Evolutionary conservation across 768 basidiomycete genomes (phyloP).

Genomic region (Hysterangium stoloniferum): DNA sequence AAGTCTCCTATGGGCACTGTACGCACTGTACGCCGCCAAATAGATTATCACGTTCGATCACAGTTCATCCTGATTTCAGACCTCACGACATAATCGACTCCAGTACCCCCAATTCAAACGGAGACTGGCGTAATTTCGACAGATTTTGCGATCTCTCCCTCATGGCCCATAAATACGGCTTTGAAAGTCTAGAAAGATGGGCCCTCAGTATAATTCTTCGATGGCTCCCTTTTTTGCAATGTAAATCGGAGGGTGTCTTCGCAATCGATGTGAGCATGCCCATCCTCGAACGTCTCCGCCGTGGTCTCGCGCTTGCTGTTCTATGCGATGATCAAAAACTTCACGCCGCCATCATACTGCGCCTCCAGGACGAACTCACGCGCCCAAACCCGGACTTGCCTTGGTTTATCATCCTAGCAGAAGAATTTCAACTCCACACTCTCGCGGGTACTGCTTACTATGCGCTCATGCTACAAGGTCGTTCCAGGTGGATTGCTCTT

Average conservation of each 20-base stretch:
- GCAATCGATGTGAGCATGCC: too few relatives aligned
- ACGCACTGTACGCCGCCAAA: conserved; percentile 49
- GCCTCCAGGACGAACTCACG: conserved; percentile 53
- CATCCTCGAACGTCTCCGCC: conserved; percentile 16
- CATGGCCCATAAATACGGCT: conserved; percentile 65
- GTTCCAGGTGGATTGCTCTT: conserved; percentile 34
- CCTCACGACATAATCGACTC: conserved; percentile 52
- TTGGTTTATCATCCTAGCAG: conserved; percentile 24
- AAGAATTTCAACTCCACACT: conserved; percentile 27
- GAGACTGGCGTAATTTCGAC: conserved; percentile 34
- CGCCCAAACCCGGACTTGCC: conserved; percentile 46
- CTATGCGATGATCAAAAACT: conserved; percentile 22
- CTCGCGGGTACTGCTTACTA: conserved; percentile 13
- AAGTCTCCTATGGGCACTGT: conserved; percentile 70
- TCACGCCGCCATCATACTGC: conserved; percentile 32
- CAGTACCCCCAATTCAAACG: conserved; percentile 30
- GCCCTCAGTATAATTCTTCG: conserved; percentile 66
- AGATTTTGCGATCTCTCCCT: conserved; percentile 55
- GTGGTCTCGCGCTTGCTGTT: conserved; percentile 50
- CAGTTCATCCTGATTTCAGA: conserved; percentile 27
- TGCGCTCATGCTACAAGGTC: conserved; percentile 19
- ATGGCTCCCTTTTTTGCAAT: conserved; percentile 54
- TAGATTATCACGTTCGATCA: background rate
- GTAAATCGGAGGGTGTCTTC: too few relatives aligned
- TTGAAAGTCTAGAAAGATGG: conserved; percentile 70